Base-by-base conservation (phyloP, 495 filamentous ascomycete genomes). In the Bacidia gigantensis region DNA sequence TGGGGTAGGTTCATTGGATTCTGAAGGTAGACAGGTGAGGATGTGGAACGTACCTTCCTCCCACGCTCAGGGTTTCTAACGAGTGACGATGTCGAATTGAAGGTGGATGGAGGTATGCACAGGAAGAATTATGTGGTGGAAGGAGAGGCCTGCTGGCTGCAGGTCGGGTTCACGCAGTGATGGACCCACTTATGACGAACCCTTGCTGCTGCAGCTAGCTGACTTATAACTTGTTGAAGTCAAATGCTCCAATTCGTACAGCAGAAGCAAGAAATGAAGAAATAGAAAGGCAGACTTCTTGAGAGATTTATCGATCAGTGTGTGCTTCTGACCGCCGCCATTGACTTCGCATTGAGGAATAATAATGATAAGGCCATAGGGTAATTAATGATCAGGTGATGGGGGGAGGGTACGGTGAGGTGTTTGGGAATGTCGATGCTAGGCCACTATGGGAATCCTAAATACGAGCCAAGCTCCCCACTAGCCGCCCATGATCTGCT, bases 1-100 rank as follows among this genome's bases (percentile, higher is more conserved):
- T n/a, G n/a, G n/a, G n/a, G n/a, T n/a, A n/a, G n/a, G n/a, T n/a
- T n/a, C n/a, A n/a, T n/a, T n/a, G n/a, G n/a, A n/a, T n/a, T n/a
- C n/a, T n/a, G n/a, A n/a, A n/a, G n/a, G n/a, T n/a, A n/a, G n/a
- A n/a, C n/a, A n/a, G n/a, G n/a, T n/a, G 29, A 35, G 29, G 7
- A 7, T 35, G 29, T 35, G 29, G 29, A 35, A 35, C 14, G 29
- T 35, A 35, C 29, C 29, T 35, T 35, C 29, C 29, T 35, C 7
- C 2, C 2, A 46, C 11, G 12, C n/a, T 2, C 43, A 46, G 22
- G 12, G 0, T 26, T 47, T 26, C 22, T 5, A 47, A 47, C 44
- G 44, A 47, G 44, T 47, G 44, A 47, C 44, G 44, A 46, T 18
- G 43, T 46, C 3, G 21, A 39, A n/a, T n/a, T 18, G 41, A 44